These are phyloP conservation scores for Deinandra increscens DNA, from an alignment of 129 eudicot species.

Conservation along the genomic window DNA sequence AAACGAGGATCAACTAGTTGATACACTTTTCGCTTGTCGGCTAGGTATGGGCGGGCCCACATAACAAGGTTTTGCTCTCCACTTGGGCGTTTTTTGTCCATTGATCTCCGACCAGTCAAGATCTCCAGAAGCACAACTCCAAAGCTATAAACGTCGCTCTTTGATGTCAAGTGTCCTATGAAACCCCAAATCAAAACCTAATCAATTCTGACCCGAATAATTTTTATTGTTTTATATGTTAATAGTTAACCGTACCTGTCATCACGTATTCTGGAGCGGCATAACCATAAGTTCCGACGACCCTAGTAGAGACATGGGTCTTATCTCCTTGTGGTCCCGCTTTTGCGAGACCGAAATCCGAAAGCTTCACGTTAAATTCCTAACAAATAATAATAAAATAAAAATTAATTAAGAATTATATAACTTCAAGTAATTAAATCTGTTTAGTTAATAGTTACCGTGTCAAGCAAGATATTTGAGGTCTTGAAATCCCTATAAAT, in stretches of 20 bases:
- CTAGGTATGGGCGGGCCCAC: conserved; percentile 91
- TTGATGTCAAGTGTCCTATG: conserved; percentile 86
- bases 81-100: conserved; percentile 94
- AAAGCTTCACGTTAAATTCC: conserved; percentile 94
- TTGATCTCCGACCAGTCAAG: conserved; percentile 87
- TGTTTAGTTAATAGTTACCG: conserved; percentile 54
- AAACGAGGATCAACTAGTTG: conserved; percentile 93
- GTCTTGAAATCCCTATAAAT: conserved; percentile 97
- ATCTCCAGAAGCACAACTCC: conserved; percentile 94
- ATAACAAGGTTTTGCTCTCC: conserved; percentile 91
- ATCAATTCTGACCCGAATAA: not conserved
- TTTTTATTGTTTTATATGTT: not conserved
- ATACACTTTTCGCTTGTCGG: conserved; percentile 77
- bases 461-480: conserved; percentile 86
- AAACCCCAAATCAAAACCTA: not conserved
- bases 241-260: conserved; percentile 60
- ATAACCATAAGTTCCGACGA: conserved; percentile 93
- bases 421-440: not conserved
- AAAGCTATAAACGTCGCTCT: conserved; percentile 89
- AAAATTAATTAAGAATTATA: not conserved
- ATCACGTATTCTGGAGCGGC: conserved; percentile 98
- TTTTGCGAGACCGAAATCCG: conserved; percentile 96
- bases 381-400: conserved; percentile 8
- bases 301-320: conserved; percentile 95
- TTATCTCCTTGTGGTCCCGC: conserved; percentile 99